Percentiles rank a stretch among this genome's conserved stretches.
phyloP scores from a whole-genome alignment of 805 yeast genomes.

The Ogataea minuta region DNA sequence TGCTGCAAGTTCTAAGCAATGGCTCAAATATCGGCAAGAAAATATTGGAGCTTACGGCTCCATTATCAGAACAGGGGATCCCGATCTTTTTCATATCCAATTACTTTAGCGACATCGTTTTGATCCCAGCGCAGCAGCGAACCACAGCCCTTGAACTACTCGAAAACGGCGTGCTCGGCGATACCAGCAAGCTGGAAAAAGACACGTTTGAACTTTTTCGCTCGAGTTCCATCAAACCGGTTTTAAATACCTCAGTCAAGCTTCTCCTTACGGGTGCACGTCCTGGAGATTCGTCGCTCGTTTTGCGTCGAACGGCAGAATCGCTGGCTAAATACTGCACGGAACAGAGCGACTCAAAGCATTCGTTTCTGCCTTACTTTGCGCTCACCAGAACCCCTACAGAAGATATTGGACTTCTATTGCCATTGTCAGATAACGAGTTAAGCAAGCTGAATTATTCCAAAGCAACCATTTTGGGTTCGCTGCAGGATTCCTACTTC shows the following conservation, averaged over 20 bases:
- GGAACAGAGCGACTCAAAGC: slow-evolving; percentile 8
- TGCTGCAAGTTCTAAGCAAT: slow-evolving; percentile 59
- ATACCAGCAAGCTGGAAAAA: slow-evolving; percentile 28
- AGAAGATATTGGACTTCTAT: slow-evolving; percentile 47
- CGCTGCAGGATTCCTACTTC: slow-evolving; percentile 52
- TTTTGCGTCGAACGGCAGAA: slow-evolving; percentile 43
- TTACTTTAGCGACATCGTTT: slow-evolving; percentile 61
- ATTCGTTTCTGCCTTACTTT: slow-evolving; percentile 42
- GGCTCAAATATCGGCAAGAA: slow-evolving; percentile 54
- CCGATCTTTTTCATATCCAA: slow-evolving; percentile 61
- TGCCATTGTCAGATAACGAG: slow-evolving; percentile 41
- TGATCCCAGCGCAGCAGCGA: slow-evolving; percentile 49
- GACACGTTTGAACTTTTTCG: slow-evolving; percentile 38
- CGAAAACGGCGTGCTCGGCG: slow-evolving; percentile 21
- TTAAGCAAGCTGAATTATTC: slow-evolving; percentile 41
- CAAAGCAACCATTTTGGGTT: slow-evolving; percentile 47
- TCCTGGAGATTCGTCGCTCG: slow-evolving; percentile 42
- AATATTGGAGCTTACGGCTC: slow-evolving; percentile 55
- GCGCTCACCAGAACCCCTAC: slow-evolving; percentile 52
- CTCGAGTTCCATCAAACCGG: slow-evolving; percentile 42
- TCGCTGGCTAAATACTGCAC: slow-evolving; percentile 28
- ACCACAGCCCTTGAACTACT: slow-evolving; percentile 46
- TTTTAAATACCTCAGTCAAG: slow-evolving; percentile 38
- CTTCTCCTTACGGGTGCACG: slow-evolving; percentile 60
- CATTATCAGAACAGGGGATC: slow-evolving; percentile 54